Conservation (phyloP, 306 rosid genomes). For the Geum urbanum region DNA sequence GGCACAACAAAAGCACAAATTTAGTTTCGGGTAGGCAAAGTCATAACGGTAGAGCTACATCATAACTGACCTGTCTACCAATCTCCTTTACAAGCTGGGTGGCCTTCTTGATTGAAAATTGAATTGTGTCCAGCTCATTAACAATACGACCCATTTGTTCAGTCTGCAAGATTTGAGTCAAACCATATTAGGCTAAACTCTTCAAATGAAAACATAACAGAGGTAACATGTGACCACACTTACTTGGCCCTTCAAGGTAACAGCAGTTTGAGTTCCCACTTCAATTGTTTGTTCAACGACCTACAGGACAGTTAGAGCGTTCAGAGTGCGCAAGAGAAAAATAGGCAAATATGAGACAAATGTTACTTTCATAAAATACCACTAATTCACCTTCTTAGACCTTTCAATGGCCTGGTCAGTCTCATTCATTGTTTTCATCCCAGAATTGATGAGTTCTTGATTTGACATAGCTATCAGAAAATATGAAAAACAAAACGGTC, state of each 20-base stretch:
- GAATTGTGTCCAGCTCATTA: slow-evolving; percentile 94
- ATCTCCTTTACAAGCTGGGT: slow-evolving; percentile 98
- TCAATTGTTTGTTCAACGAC: slow-evolving; percentile 90
- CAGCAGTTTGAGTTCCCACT: slow-evolving; percentile 95
- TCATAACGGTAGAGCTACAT: slow-evolving; percentile 11
- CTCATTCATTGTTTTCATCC: slow-evolving; percentile 85
- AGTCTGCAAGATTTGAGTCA: slow-evolving; percentile 50
- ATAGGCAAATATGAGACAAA: background rate
- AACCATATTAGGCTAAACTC: slow-evolving; percentile 25
- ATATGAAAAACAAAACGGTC: slow-evolving; percentile 19
- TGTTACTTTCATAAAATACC: slow-evolving; percentile 9
- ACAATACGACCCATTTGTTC: slow-evolving; percentile 99
- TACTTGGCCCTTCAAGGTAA: slow-evolving; percentile 89
- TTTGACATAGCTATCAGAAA: slow-evolving; percentile 78
- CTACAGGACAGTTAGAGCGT: slow-evolving; percentile 37
- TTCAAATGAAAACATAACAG: background rate
- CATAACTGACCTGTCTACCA: slow-evolving; percentile 79
- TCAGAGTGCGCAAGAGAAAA: slow-evolving; percentile 26
- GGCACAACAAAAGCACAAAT: background rate
- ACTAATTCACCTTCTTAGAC: slow-evolving; percentile 59
- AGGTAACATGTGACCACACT: slow-evolving; percentile 34
- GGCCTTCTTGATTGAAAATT: slow-evolving; percentile 96
- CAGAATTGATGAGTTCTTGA: slow-evolving; percentile 85
- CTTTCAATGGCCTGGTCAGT: slow-evolving; percentile 96
- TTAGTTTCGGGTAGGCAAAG: slow-evolving; percentile 19